Base-by-base conservation (phyloP, 768 basidiomycete species). In the Panellus pusillus region DNA sequence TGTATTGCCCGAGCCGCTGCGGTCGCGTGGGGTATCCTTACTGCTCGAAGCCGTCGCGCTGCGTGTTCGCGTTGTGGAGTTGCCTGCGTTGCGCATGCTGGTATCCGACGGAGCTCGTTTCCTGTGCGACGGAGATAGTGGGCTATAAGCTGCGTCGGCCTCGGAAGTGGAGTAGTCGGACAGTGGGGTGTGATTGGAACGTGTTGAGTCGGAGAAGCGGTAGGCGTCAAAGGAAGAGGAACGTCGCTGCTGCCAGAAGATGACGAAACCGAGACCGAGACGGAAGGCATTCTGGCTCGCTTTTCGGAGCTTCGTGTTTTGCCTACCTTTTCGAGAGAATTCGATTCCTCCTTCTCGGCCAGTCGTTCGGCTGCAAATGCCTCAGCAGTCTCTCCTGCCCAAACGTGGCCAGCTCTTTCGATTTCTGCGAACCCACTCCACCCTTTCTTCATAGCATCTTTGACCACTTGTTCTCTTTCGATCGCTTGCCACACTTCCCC, bases 351-450 rank as follows among this genome's bases (percentile, higher is more conserved):
- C 60, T 60, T 62, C 39, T 65, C 62, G 17, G 53, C 61, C 13
- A 55, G 41, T n/a, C 59, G 43, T 42, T 68, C 60, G 24, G 58
- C 57, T n/a, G 54, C 61, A 37, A 65, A 58, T 17, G 59, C 55
- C 20, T 70, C 68, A 3, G 70, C 70, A 4, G 54, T 59, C 13
- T 61, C 58, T 9, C 70, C 66, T 4, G 55, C 62, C 70, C 70
- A 72, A 20, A 36, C 50, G 43, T 65, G 68, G 43, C 70, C 70
- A 37, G 61, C 55, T 56, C 70, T 65, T 54, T 63, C 59, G 17
- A 61, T 45, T 14, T 48, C 52, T 3, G 55, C 44, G n/a, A 61
- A 61, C 19, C 55, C 54, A 35, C 38, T 41, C 56, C 59, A 63
- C 27, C 63, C 63, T 53, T 47, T 46, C 36, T 58, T 58, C 38